Conservation (phyloP, 139 green algal genomes). For the Axilococcus clingmanii region DNA sequence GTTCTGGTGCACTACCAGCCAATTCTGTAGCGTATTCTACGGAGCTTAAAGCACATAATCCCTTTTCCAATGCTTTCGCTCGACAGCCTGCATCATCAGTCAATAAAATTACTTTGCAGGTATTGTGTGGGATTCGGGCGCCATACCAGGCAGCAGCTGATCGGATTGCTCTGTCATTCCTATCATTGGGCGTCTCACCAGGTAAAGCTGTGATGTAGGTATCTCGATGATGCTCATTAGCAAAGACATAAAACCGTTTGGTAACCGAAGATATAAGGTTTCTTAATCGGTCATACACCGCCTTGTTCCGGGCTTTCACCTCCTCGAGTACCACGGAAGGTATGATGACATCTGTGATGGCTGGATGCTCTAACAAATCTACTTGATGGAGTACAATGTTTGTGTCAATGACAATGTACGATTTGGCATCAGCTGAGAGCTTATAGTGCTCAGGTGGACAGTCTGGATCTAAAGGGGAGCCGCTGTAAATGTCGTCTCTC, state of each 20-base stretch:
- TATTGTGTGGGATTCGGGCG: conserved; percentile 20
- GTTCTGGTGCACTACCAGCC: conserved; percentile 37
- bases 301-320: conserved; percentile 61
- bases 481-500: conserved; percentile 89
- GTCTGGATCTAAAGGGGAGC: conserved; percentile 54
- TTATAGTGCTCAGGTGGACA: conserved; percentile 42
- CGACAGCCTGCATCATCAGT: conserved; percentile 84
- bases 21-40: conserved; percentile 22
- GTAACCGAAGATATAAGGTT: conserved; percentile 31
- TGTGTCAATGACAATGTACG: conserved; percentile 90
- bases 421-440: conserved; percentile 44
- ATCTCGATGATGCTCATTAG: conserved; percentile 90
- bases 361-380: conserved; percentile 86
- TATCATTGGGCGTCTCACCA: conserved; percentile 87
- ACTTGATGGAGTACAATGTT: conserved; percentile 88
- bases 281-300: conserved; percentile 68
- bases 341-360: conserved; percentile 77
- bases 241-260: conserved; percentile 91
- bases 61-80: conserved; percentile 43
- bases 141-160: conserved; percentile 70
- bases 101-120: conserved; percentile 64
- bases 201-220: conserved; percentile 55
- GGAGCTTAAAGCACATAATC: conserved; percentile 45
- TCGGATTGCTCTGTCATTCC: conserved; percentile 97
- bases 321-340: conserved; percentile 68